These are phyloP conservation scores for Cenchrus fungigraminus DNA, from an alignment of 176 grass and related monocot species.

Conservation along the genomic window DNA sequence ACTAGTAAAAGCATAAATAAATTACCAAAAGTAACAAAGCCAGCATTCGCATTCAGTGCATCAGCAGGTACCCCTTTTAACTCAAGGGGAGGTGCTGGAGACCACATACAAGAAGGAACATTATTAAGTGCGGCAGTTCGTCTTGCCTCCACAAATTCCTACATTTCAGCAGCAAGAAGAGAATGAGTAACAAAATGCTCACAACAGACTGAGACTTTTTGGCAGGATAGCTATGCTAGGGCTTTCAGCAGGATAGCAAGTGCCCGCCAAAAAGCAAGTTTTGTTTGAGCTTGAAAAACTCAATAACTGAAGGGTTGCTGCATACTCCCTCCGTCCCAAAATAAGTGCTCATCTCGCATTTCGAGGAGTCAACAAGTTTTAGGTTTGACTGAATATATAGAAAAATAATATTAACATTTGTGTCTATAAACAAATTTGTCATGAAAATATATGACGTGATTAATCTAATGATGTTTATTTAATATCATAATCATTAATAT, in stretches of 20 bases:
- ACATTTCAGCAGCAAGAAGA: conserved; percentile 15
- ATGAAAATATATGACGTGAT: no score
- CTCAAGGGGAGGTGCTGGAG: conserved; percentile 76
- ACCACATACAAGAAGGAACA: conserved; percentile 96
- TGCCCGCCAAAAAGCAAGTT: neutral
- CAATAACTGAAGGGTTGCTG: neutral
- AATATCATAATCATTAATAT: no score
- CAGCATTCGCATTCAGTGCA: conserved; percentile 91
- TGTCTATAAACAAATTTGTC: no score
- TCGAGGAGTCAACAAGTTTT: no score
- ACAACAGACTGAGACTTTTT: neutral
- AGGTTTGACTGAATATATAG: no score
- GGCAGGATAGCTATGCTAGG: conserved; percentile 7
- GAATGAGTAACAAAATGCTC: neutral
- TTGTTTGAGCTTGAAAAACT: neutral
- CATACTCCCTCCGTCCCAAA: neutral
- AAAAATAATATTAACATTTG: no score
- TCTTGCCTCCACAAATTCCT: conserved; percentile 99
- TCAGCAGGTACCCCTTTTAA: conserved; percentile 81
- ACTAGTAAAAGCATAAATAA: neutral
- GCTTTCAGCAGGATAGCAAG: neutral
- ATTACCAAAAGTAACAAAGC: conserved; percentile 99
- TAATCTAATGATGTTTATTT: no score
- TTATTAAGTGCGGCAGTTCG: conserved; percentile 80
- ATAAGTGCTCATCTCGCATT: no score